Base-by-base conservation (phyloP, 78 protist species). In the Speleostelium caveatum region DNA sequence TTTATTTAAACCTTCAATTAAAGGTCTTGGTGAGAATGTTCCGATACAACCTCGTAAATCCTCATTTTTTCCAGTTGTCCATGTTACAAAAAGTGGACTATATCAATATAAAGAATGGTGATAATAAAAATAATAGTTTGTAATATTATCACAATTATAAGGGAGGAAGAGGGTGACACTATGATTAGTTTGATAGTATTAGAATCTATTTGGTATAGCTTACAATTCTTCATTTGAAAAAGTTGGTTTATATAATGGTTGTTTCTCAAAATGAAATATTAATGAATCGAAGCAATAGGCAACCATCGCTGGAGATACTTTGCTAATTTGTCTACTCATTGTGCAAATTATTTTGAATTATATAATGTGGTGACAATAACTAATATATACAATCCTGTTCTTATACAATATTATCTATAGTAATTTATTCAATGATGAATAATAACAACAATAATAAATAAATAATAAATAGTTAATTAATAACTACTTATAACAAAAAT, bases 21-120 rank as follows among this genome's bases (percentile, higher is more conserved):
- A 38, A 4, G 75, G 78, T 42, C 33, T 62, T 4, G 89, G 36
- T 17, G 58, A n/a, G 42, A 93, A 90, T 2, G 87, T 75, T 7
- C 96, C 96, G 24, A 93, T 93, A 61, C 96, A 93, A 19, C 96
- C 96, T 65, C 96, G 73, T 12, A 93, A 56, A 14, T 68, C 68
- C 24, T 51, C 75, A 5, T 71, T 73, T 38, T 51, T 5, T 21
- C 56, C 59, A n/a, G 49, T 87, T n/a, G 76, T 83, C 96, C 96
- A 93, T 33, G 96, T 93, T 42, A 93, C 96, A 61, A 93, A 93
- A 33, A 93, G 69, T 26, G 96, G 88, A 35, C 88, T 79, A 30
- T n/a, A 58, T 7, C 6, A 53, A 19, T 3, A 12, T 6, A 45
- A 2, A 65, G 39, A 45, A 2, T 24, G 2, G 3, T 10, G 60